Evolutionary conservation across 768 basidiomycete genomes (phyloP).

Genomic region (Hydnomerulius pinastri): DNA sequence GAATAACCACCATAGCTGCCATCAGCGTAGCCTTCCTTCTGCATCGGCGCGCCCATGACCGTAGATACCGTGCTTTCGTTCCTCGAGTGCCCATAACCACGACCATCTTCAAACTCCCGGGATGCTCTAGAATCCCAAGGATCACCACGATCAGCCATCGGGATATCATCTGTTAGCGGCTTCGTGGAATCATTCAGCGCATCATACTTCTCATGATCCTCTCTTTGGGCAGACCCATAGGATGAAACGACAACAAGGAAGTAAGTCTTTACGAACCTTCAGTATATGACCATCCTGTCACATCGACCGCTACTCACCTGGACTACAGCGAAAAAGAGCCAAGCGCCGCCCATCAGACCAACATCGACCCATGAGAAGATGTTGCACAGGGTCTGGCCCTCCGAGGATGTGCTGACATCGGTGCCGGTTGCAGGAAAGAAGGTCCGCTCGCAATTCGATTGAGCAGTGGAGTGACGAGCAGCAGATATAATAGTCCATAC

Average conservation of each 20-base stretch:
- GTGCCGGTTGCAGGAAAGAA: constrained; percentile 50
- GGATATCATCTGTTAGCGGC: constrained; percentile 58
- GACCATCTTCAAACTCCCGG: constrained; percentile 35
- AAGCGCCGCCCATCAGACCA: constrained; percentile 88
- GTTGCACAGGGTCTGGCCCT: constrained; percentile 77
- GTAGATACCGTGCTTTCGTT: constrained; percentile 63
- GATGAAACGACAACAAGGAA: constrained; percentile 51
- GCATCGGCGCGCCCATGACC: constrained; percentile 50
- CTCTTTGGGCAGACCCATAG: constrained; percentile 72
- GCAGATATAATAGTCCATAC: constrained; percentile 85
- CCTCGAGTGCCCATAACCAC: constrained; percentile 49
- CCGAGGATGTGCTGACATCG: constrained; percentile 34
- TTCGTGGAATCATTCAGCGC: constrained; percentile 62
- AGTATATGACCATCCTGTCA: neutral
- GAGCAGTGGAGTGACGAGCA: constrained; percentile 69
- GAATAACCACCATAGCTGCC: constrained; percentile 25
- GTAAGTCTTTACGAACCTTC: constrained; percentile 44
- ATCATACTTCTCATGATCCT: constrained; percentile 82
- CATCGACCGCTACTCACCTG: constrained; percentile 55
- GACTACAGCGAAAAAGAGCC: constrained; percentile 75
- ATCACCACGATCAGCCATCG: constrained; percentile 63
- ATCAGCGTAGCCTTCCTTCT: constrained; percentile 45
- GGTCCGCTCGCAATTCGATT: constrained; percentile 58
- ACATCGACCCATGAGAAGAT: constrained; percentile 93
- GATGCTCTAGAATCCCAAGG: constrained; percentile 72